Conservation (phyloP, 176 grass and related monocot genomes). For the Oropetium thomaeum region DNA sequence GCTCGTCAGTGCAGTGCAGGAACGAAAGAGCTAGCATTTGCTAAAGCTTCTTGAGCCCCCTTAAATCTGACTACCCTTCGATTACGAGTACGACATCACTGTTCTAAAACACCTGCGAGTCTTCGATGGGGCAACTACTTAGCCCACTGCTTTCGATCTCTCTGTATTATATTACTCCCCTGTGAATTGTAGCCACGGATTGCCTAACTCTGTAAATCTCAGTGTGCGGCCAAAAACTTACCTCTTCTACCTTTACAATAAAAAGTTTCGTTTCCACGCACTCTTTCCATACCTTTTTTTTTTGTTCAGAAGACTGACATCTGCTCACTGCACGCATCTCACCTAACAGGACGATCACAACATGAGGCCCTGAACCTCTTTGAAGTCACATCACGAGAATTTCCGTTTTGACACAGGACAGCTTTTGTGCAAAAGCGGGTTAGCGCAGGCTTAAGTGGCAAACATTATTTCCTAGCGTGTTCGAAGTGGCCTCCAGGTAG, state of each 20-base stretch:
- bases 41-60: neutral
- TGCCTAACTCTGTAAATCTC: neutral
- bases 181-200: neutral
- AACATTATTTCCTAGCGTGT: neutral
- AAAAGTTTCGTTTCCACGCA: neutral
- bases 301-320: neutral
- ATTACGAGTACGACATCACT: too few relatives aligned
- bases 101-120: neutral
- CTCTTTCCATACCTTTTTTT: neutral
- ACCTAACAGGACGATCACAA: neutral
- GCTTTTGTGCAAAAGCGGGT: neutral
- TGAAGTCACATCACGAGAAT: neutral
- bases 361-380: too few relatives aligned
- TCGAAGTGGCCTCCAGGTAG: conserved; percentile 30
- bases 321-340: neutral
- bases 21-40: conserved; percentile 6
- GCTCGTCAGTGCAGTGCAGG: conserved; percentile 8
- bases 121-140: conserved; percentile 29
- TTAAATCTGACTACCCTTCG: neutral
- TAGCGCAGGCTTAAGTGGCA: neutral
- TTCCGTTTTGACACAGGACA: neutral
- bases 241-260: neutral
- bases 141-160: neutral
- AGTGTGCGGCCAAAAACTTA: neutral
- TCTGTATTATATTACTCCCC: neutral